Conservation (phyloP, 1,139 yeast genomes). For the Taphrina flavorubra region DNA sequence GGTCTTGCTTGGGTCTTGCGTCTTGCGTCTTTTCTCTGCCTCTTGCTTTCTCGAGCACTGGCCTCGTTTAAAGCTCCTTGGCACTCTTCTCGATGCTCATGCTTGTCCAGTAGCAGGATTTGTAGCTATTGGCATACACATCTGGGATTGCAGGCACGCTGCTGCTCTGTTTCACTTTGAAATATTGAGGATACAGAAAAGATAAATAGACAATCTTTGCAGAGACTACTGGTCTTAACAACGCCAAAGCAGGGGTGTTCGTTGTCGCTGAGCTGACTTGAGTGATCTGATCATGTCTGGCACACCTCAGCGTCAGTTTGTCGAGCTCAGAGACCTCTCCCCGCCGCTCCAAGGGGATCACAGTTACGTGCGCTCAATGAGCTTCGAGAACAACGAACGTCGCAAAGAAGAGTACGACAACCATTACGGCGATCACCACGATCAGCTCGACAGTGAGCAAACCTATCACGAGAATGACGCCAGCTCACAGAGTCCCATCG, state of each 20-base stretch:
- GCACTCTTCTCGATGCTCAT: too few species aligned
- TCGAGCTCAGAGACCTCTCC: slow-evolving; percentile 23
- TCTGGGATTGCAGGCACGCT: background rate
- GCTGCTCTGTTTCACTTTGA: background rate
- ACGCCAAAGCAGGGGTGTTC: background rate
- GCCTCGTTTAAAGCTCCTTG: too few species aligned
- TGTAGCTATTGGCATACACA: background rate
- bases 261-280: background rate
- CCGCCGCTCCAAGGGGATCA: background rate
- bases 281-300: slow-evolving; percentile 6
- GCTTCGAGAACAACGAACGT: background rate
- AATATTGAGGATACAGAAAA: background rate
- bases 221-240: too few species aligned
- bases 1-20: too few species aligned
- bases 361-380: background rate
- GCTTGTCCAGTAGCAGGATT: background rate
- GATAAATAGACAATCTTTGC: background rate
- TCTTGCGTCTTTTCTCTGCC: too few species aligned
- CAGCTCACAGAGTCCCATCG: slow-evolving; percentile 27
- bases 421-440: background rate
- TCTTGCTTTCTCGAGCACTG: too few species aligned
- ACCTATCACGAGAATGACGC: slow-evolving; percentile 24
- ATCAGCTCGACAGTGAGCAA: slow-evolving; percentile 12
- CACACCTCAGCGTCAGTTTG: slow-evolving; percentile 29
- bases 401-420: slow-evolving; percentile 11